Base-by-base conservation (phyloP, 2,329 filamentous ascomycete species). In the Ophiostoma piceae region DNA sequence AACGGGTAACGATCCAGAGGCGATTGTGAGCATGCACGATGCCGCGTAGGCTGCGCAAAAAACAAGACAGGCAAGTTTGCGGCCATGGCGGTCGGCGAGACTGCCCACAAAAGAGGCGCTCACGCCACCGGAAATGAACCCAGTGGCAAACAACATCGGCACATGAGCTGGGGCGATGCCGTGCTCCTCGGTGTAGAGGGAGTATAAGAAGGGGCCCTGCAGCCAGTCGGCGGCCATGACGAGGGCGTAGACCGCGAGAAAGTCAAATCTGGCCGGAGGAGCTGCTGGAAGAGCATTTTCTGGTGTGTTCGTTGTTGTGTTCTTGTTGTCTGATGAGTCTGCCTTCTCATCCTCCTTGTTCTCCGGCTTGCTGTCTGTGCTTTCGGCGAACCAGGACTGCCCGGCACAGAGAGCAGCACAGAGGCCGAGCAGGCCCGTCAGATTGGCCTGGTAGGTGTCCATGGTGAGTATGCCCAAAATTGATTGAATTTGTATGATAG, bases 1-100 rank as follows among this genome's bases (percentile, higher is more conserved):
- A 12, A 85, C 67, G 3, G 77, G 76, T 1, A 82, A 70, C 64
- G 74, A 68, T 4, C 77, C 75, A 7, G 72, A 72, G 14, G 74
- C 67, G 12, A 74, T 75, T 22, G 78, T 79, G 9, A 80, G 73
- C 4, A 84, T 74, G 73, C 85, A 87, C 0, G 84, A 85, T 2
- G 84, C 75, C 0, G 84, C 80, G 75, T 87, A 87, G 3, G 82
- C 77, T 19, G 77, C 76, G 77, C 86, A 88, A 76, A 86, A 88
- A 22, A 79, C 77, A 11, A 87, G 78, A 74, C 86, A 88, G 37
- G 84, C 84, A 9, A 76, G 77, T 68, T 80, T 81, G 66, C 85
- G 82, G 22, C 84, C 84, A 75, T 82, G 78, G n/a, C 77, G 78
- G 74, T 86, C 83, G 19, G 83, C 82, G 12, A 83, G 74, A 7